phyloP scores from a whole-genome alignment of 495 filamentous ascomycete genomes.

The Penicillium alfredii region DNA sequence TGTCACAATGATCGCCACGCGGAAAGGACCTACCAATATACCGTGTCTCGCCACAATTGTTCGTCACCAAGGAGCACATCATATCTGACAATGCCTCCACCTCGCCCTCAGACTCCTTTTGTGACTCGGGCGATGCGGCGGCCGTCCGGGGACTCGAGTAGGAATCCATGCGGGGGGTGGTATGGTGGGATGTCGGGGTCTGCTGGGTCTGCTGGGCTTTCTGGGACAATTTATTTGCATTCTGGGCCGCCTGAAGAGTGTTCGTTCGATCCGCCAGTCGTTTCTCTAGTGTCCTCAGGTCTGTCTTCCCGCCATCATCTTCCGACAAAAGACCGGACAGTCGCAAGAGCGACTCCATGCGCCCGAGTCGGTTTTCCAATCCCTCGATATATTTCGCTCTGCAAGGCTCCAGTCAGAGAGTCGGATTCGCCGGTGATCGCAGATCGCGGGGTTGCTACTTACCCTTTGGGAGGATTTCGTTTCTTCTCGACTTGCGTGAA shows the following conservation, averaged over 20 bases:
- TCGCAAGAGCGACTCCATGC: slow-evolving; percentile 87
- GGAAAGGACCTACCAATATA: slow-evolving; percentile 71
- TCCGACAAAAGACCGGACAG: slow-evolving; percentile 84
- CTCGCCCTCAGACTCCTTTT: slow-evolving; percentile 58
- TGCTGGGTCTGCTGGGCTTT: slow-evolving; percentile 23
- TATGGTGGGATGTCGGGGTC: slow-evolving; percentile 35
- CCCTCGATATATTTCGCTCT: slow-evolving; percentile 98
- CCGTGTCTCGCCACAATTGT: slow-evolving; percentile 89
- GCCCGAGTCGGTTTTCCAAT: slow-evolving; percentile 84
- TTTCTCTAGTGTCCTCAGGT: slow-evolving; percentile 82
- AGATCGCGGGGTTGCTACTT: slow-evolving; percentile 18
- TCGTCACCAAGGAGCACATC: slow-evolving; percentile 99
- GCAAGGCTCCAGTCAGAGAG: slow-evolving; percentile 11
- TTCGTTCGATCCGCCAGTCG: slow-evolving; percentile 62
- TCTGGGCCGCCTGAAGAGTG: slow-evolving; percentile 33
- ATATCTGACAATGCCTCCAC: slow-evolving; percentile 92
- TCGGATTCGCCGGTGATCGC: neutral
- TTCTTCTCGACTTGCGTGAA: slow-evolving; percentile 99
- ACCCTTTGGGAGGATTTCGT: slow-evolving; percentile 96
- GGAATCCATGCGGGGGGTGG: slow-evolving; percentile 45
- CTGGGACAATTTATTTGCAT: slow-evolving; percentile 26
- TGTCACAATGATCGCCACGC: neutral
- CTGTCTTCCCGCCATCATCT: slow-evolving; percentile 80
- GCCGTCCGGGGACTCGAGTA: slow-evolving; percentile 55
- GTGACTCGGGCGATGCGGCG: slow-evolving; percentile 53